A percentile compares a stretch with the other conserved stretches of the same genome.
phyloP scores from a whole-genome alignment of 352 stramenopile genomes.

The Pythium apleroticum region DNA sequence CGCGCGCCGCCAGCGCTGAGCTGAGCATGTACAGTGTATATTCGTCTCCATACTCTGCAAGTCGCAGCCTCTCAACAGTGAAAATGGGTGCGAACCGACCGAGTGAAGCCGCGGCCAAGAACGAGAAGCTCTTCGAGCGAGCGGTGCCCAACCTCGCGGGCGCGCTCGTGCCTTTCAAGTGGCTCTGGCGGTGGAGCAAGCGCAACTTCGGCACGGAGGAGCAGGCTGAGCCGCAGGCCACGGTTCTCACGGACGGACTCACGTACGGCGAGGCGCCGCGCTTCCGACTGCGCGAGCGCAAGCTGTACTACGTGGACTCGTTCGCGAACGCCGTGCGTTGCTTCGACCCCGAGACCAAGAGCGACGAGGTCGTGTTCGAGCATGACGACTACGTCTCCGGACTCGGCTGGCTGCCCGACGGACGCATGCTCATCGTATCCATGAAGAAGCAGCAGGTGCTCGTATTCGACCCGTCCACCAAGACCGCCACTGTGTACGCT shows the following conservation, averaged over 20 bases:
- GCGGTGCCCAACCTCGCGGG: not conserved
- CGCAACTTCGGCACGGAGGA: slow-evolving; percentile 9
- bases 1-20: not conserved
- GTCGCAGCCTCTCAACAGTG: not conserved
- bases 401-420: slow-evolving; percentile 63
- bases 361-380: slow-evolving; percentile 7
- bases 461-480: slow-evolving; percentile 34
- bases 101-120: not conserved
- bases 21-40: not conserved
- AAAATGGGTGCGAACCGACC: not conserved
- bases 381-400: slow-evolving; percentile 11
- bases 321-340: slow-evolving; percentile 4
- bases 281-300: slow-evolving; percentile 8
- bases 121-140: slow-evolving; percentile 6
- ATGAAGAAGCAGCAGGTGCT: slow-evolving; percentile 54
- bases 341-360: slow-evolving; percentile 10
- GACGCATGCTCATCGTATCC: slow-evolving; percentile 50
- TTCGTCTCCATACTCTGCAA: not conserved
- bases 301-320: slow-evolving; percentile 14
- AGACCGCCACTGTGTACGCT: slow-evolving; percentile 39
- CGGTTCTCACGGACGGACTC: not conserved
- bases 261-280: slow-evolving; percentile 12
- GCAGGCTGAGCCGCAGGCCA: not conserved
- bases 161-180: slow-evolving; percentile 8
- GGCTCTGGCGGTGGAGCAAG: slow-evolving; percentile 13